Evolutionary conservation across 177 flowering plant genomes (phyloP).

Genomic region (Telopea speciosissima): DNA sequence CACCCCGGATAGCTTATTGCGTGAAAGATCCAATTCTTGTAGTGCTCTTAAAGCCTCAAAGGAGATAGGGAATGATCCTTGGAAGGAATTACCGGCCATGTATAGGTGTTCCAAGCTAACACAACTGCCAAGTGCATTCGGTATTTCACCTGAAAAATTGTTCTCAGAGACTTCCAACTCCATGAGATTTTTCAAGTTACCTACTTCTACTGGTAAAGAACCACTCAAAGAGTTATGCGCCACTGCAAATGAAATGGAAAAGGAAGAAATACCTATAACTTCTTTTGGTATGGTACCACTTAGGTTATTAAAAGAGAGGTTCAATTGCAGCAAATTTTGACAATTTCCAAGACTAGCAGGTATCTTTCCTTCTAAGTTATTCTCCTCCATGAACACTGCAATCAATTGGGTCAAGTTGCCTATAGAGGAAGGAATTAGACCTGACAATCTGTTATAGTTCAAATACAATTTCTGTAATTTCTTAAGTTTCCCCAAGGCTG

Average conservation of each 20-base stretch:
- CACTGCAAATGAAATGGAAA: not conserved
- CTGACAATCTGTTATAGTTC: not conserved
- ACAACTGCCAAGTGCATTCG: constrained; percentile 9
- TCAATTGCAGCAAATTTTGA: not conserved
- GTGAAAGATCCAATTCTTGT: not conserved
- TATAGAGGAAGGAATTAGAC: not conserved
- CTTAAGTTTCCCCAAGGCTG: not conserved
- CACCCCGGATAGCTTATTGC: not conserved
- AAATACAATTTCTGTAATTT: not conserved
- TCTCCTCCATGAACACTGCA: not conserved
- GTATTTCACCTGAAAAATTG: constrained; percentile 24
- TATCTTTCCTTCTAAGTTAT: constrained; percentile 1
- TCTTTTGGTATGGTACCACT: constrained; percentile 11
- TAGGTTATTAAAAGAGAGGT: constrained; percentile 5
- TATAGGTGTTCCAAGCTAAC: constrained; percentile 9
- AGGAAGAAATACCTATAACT: constrained; percentile 6
- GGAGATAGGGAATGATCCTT: not conserved
- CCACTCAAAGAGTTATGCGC: constrained; percentile 7
- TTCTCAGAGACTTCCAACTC: constrained; percentile 10
- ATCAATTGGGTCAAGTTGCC: not conserved
- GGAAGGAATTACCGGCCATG: constrained; percentile 19
- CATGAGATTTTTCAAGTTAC: not conserved
- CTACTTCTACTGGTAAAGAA: constrained; percentile 9
- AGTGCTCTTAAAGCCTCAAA: not conserved
- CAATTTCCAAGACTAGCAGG: not conserved